Evolutionary conservation across 257 asterid genomes (phyloP).

Genomic region (Gynochthodes officinalis): DNA sequence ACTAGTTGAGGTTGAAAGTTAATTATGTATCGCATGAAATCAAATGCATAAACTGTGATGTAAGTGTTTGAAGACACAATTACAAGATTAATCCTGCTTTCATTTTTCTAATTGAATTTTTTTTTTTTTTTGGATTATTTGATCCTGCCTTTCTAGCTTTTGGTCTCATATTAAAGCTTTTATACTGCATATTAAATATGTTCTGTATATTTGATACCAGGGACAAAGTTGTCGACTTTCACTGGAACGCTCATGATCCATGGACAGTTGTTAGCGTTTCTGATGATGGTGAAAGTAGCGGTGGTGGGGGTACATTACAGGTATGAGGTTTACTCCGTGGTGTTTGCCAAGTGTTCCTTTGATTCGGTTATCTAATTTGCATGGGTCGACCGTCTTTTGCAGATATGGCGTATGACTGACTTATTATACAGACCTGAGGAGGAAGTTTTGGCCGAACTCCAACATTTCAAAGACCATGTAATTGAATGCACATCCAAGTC

Average conservation of each 20-base stretch:
- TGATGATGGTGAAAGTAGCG: constrained; percentile 75
- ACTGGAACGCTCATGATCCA: constrained; percentile 87
- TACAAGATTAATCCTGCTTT: not conserved
- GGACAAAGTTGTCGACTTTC: constrained; percentile 94
- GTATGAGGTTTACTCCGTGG: constrained; percentile 31
- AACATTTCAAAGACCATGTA: constrained; percentile 82
- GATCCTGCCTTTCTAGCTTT: not conserved
- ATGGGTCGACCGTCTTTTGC: constrained; percentile 20
- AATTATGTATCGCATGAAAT: not conserved
- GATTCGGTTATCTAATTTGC: constrained; percentile 11
- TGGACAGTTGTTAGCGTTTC: constrained; percentile 95
- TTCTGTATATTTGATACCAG: constrained; percentile 32
- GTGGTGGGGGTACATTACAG: constrained; percentile 98
- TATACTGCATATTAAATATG: not conserved
- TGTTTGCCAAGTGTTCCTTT: not conserved
- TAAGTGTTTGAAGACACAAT: not conserved
- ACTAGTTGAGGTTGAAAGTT: too few relatives aligned
- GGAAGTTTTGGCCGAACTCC: constrained; percentile 80
- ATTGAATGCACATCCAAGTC: constrained; percentile 64
- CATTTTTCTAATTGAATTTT: not conserved
- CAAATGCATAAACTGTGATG: not conserved
- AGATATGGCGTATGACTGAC: constrained; percentile 98
- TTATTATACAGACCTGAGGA: constrained; percentile 79
- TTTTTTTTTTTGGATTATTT: not conserved
- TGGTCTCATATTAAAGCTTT: not conserved